Evolutionary conservation across 1,139 yeast species (phyloP), one percentile per base, ranked within the genome.

Genomic region (Yamadazyma conglobata): DNA sequence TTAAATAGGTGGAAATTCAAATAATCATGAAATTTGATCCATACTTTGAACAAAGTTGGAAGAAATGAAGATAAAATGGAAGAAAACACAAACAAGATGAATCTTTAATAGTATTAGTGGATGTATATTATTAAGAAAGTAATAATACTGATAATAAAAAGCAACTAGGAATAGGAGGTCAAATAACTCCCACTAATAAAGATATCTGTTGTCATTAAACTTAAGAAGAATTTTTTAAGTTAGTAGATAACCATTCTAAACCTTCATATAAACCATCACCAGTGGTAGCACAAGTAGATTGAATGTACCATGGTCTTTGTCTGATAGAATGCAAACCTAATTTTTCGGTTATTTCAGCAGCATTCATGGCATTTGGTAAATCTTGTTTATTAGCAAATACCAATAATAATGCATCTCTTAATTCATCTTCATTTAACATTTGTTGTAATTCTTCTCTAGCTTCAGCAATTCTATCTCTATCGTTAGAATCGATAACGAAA

Each of bases 211-310:
- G n/a, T n/a, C 15, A 9, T 22, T 10, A 22, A 16, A 27, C 12
- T 13, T 33, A 38, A 29, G 42, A 38, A 24, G 47, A 39, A 25
- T 54, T 57, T 50, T 58, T 58, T 42, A 58, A 58, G 46, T 56
- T 58, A 33, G 63, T 58, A 15, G 67, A 57, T 42, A 61, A 59
- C 68, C 68, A 61, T 54, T 61, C 68, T 43, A 61, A 60, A 45
- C 68, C 68, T 49, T 61, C 68, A 39, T 61, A 61, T 45, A 61
- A 60, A 35, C 68, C 68, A 40, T 61, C 68, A 44, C 68, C 68
- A 28, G 67, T 55, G 26, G 68, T 61, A 29, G 68, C 68, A 52
- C 68, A 61, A 34, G 68, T 61, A 28, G 67, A 58, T 47, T 61
- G 68, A 39, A 61, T 61, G 44, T 61, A 61, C 68, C 68, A 61